Evolutionary conservation across 1,139 yeast genomes (phyloP), one percentile per base, ranked within the genome.

Genomic region (Debaryomyces coudertii): DNA sequence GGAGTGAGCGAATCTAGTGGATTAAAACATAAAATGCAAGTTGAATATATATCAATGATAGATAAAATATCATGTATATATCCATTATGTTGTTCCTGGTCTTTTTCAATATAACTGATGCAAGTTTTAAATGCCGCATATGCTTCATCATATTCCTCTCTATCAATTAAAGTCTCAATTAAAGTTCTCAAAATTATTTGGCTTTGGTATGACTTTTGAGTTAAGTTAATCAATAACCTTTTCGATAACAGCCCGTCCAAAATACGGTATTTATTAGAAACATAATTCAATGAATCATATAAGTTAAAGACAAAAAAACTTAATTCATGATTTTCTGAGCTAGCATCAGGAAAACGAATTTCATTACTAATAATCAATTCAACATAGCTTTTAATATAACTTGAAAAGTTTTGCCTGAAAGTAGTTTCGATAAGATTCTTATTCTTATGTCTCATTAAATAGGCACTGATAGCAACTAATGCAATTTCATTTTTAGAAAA

Each of bases 131-230:
- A 69, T 0, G 75, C 78, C 5, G 75, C 76, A 46, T 69, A 61
- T 0, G 79, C 79, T 52, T 75, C 79, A 49, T 75, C 79, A 47
- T 61, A 69, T 52, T 74, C 77, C 12, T 61, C 56, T 44, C 67
- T 57, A 30, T 69, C 73, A 20, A 74, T 56, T 44, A 74, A 61
- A 1, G 68, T 59, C 46, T 66, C 62, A 31, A 75, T 67, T 40
- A 69, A 63, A 46, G 64, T 66, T 9, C 65, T 56, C 27, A 73
- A 59, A 11, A 74, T 66, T 2, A 60, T 51, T 47, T 66, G 67
- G 52, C 74, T 69, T 48, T 73, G 79, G 50, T 68, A 75, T 0
- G 78, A 68, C 43, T 65, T 68, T 31, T 62, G 59, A 2, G 69
- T 60, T 34, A 65, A 59, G 43, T 58, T 61, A 41, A 73, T 55